These are phyloP conservation scores for Gilbertella persicaria DNA, from an alignment of 371 early-diverging fungal genomes.

Conservation along the genomic window DNA sequence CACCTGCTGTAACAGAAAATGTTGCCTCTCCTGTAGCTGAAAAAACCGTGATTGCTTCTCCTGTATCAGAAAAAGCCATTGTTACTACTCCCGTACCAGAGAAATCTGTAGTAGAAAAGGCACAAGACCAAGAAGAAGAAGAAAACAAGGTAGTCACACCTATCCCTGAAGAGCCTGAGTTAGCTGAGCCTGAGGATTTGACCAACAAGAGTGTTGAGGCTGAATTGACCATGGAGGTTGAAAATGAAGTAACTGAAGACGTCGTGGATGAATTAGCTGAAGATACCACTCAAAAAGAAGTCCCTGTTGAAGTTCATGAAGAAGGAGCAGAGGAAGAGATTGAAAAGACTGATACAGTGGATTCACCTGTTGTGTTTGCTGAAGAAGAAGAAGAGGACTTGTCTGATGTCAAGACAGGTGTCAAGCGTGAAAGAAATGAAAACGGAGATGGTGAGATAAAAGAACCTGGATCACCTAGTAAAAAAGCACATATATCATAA, in stretches of 20 bases:
- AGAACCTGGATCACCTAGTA: neutral
- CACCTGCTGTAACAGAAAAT: neutral
- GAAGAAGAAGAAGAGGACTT: neutral
- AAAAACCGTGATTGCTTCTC: neutral
- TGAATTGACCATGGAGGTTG: slow-evolving; percentile 4
- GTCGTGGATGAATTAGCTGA: too few relatives aligned
- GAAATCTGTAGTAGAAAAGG: too few relatives aligned
- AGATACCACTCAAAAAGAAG: too few relatives aligned
- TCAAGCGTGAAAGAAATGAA: slow-evolving; percentile 1
- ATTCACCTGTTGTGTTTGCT: neutral
- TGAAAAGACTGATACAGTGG: too few relatives aligned
- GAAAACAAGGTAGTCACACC: too few relatives aligned
- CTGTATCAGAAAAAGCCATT: neutral
- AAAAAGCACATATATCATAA: neutral
- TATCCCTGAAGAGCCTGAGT: too few relatives aligned
- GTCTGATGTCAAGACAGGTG: neutral
- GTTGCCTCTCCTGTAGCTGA: neutral
- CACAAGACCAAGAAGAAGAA: too few relatives aligned
- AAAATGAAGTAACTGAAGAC: neutral
- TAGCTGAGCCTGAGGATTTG: too few relatives aligned
- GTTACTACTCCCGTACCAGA: neutral
- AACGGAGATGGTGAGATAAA: neutral
- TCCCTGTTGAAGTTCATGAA: too few relatives aligned
- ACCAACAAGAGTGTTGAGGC: neutral
- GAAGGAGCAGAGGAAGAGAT: too few relatives aligned